A percentile compares a stretch with the other conserved stretches of the same genome.
Conservation (phyloP, 192 early-diverging fungal genomes). For the Coemansia nantahalensis region DNA sequence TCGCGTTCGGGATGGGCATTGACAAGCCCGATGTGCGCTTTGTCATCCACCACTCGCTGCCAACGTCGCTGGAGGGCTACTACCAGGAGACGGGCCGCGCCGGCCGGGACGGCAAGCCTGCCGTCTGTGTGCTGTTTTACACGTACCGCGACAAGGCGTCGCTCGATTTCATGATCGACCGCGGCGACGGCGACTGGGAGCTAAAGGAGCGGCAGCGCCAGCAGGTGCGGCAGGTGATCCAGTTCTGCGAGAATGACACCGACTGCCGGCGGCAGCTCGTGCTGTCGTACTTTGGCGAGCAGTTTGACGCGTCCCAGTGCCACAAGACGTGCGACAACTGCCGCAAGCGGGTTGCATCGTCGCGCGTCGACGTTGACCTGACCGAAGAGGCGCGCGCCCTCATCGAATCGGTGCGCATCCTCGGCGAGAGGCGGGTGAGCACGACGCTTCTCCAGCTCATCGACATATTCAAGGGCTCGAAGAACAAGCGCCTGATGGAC, state of each 20-base stretch:
- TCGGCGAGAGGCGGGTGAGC: slow-evolving; percentile 32
- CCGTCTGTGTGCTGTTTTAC: slow-evolving; percentile 85
- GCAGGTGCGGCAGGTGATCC: slow-evolving; percentile 64
- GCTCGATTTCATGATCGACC: slow-evolving; percentile 76
- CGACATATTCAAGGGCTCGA: slow-evolving; percentile 76
- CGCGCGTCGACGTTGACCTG: slow-evolving; percentile 51
- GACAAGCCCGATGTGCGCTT: slow-evolving; percentile 96
- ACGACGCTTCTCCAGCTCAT: slow-evolving; percentile 69
- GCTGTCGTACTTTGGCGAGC: slow-evolving; percentile 89
- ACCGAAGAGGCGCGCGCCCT: slow-evolving; percentile 54
- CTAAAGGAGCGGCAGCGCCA: slow-evolving; percentile 77
- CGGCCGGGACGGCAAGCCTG: slow-evolving; percentile 85
- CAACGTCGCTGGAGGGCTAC: slow-evolving; percentile 90
- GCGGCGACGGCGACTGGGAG: slow-evolving; percentile 73
- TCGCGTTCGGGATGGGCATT: slow-evolving; percentile 99
- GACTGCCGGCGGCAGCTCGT: slow-evolving; percentile 90
- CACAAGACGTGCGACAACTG: slow-evolving; percentile 89
- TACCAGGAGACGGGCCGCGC: slow-evolving; percentile 97
- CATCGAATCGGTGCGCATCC: slow-evolving; percentile 52
- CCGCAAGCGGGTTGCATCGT: slow-evolving; percentile 17
- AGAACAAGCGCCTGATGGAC: slow-evolving; percentile 54
- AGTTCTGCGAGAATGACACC: slow-evolving; percentile 81
- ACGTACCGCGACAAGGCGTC: slow-evolving; percentile 68
- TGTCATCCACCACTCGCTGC: slow-evolving; percentile 90
- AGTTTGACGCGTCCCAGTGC: slow-evolving; percentile 65